phyloP scores from a whole-genome alignment of 129 eudicot species.

The Lonicera japonica region DNA sequence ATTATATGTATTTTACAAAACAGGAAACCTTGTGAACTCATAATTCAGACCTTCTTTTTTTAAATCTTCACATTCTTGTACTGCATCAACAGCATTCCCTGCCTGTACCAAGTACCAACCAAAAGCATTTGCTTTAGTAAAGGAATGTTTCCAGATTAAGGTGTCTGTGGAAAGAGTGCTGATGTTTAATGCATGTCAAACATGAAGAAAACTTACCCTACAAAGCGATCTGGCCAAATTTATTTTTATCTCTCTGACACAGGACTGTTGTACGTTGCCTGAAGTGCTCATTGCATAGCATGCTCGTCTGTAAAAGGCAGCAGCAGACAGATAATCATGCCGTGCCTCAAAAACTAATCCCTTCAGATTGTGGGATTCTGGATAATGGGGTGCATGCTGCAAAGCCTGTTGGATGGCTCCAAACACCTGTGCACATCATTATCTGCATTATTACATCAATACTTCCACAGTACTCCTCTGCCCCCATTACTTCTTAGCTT shows the following conservation, averaged over 20 bases:
- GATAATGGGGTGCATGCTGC: conserved; percentile 84
- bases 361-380: conserved; percentile 83
- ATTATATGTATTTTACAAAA: too few species aligned
- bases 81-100: conserved; percentile 67
- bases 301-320: conserved; percentile 66
- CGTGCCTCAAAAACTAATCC: conserved; percentile 86
- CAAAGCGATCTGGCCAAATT: conserved; percentile 84
- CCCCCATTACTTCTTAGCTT: neutral
- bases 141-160: neutral
- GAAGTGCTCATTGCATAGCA: conserved; percentile 48
- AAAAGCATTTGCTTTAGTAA: conserved; percentile 5
- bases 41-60: conserved; percentile 51
- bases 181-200: neutral
- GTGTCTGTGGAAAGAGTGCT: neutral
- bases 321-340: conserved; percentile 61
- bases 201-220: conserved; percentile 45
- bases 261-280: conserved; percentile 31
- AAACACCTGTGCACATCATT: conserved; percentile 47
- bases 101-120: conserved; percentile 50
- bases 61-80: conserved; percentile 63
- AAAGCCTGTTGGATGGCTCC: conserved; percentile 88
- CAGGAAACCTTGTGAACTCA: neutral
- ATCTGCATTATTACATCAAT: neutral
- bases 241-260: conserved; percentile 54
- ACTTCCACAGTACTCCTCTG: neutral